Evolutionary conservation across 352 stramenopile genomes (phyloP).

Genomic region (Globisporangium sylvaticum): DNA sequence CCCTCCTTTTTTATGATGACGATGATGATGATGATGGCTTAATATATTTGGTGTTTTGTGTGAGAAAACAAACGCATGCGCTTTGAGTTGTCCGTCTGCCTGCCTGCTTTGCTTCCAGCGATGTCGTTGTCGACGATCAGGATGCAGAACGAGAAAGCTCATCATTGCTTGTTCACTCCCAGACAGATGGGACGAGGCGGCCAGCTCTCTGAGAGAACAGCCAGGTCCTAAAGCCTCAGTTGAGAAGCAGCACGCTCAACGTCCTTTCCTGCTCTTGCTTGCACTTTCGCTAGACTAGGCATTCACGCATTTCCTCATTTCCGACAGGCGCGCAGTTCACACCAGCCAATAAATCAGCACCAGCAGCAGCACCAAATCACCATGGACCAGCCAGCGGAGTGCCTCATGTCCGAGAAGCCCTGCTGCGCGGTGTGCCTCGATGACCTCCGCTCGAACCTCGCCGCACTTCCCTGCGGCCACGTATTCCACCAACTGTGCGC

Average conservation of each 20-base stretch:
- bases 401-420: neutral
- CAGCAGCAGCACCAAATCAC: neutral
- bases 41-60: constrained; percentile 2
- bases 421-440: constrained; percentile 44
- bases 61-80: neutral
- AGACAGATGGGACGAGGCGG: neutral
- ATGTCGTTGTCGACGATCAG: neutral
- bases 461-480: constrained; percentile 34
- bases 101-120: neutral
- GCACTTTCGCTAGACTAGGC: neutral
- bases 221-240: neutral
- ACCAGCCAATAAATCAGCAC: neutral
- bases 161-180: neutral
- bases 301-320: neutral
- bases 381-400: neutral
- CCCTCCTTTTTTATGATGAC: constrained; percentile 3
- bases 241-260: neutral
- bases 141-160: neutral
- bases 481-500: constrained; percentile 39
- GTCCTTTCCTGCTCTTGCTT: neutral
- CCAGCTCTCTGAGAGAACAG: neutral
- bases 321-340: neutral
- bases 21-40: neutral
- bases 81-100: neutral
- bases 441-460: constrained; percentile 24